Evolutionary conservation across 176 grass and related monocot species (phyloP).

Genomic region (Elymus sibiricus): DNA sequence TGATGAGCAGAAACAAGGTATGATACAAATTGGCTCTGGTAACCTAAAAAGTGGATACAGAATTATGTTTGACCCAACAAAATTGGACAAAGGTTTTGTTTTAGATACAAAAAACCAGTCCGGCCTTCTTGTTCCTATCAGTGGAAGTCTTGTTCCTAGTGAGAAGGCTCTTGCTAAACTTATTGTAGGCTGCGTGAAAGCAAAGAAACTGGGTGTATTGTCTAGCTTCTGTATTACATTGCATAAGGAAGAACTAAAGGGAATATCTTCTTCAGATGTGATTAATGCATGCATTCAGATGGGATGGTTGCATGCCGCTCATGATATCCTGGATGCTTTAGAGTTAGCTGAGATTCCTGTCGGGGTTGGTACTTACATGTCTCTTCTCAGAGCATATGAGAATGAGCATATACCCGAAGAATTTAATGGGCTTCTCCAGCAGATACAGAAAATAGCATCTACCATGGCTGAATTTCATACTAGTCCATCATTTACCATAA

Average conservation of each 20-base stretch:
- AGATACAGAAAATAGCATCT: constrained; percentile 54
- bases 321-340: constrained; percentile 77
- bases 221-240: constrained; percentile 59
- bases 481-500: constrained; percentile 28
- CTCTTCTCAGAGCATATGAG: constrained; percentile 65
- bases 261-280: constrained; percentile 36
- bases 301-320: constrained; percentile 70
- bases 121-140: constrained; percentile 38
- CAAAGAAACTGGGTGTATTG: constrained; percentile 51
- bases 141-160: constrained; percentile 53
- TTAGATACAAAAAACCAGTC: constrained; percentile 32
- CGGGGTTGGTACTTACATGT: constrained; percentile 46
- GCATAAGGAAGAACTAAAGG: constrained; percentile 31
- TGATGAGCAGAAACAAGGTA: constrained; percentile 39
- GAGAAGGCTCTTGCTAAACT: constrained; percentile 79
- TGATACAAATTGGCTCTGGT: constrained; percentile 66
- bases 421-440: constrained; percentile 54
- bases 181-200: constrained; percentile 57
- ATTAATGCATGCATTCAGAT: constrained; percentile 68
- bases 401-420: constrained; percentile 59
- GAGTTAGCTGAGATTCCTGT: constrained; percentile 46
- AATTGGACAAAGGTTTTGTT: constrained; percentile 53
- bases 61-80: constrained; percentile 62
- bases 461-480: constrained; percentile 30
- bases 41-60: constrained; percentile 66